Evolutionary conservation across 2,329 filamentous ascomycete genomes (phyloP).

Genomic region (Xylaria sp.): DNA sequence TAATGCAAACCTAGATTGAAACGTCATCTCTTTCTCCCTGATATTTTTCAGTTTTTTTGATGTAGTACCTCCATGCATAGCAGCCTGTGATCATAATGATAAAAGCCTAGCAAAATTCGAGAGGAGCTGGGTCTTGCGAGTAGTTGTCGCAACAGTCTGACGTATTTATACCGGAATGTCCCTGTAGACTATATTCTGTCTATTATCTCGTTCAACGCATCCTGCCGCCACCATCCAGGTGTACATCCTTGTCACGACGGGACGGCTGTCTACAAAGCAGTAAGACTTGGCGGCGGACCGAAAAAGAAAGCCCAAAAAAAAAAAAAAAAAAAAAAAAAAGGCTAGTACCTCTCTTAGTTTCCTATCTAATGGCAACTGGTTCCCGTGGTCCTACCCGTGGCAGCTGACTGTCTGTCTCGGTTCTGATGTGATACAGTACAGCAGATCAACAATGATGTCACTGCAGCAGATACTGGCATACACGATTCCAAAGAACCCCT

Average conservation of each 20-base stretch:
- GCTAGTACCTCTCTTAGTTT: neutral
- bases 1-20: conserved; percentile 1
- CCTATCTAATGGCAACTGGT: neutral
- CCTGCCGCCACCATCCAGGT: neutral
- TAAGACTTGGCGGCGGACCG: no score
- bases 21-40: neutral
- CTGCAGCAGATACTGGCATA: neutral
- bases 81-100: neutral
- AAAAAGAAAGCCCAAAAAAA: no score
- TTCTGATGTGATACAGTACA: neutral
- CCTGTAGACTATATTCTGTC: neutral
- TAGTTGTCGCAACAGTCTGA: neutral
- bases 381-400: neutral
- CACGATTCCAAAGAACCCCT: neutral
- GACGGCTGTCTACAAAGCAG: no score
- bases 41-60: neutral
- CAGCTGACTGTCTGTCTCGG: conserved; percentile 1
- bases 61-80: neutral
- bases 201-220: neutral
- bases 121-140: neutral
- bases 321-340: no score
- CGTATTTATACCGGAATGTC: neutral
- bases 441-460: neutral
- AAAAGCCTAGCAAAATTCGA: neutral
- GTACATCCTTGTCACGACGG: neutral